Conservation (phyloP, 345 rosid genomes). For the Garcia nutans region DNA sequence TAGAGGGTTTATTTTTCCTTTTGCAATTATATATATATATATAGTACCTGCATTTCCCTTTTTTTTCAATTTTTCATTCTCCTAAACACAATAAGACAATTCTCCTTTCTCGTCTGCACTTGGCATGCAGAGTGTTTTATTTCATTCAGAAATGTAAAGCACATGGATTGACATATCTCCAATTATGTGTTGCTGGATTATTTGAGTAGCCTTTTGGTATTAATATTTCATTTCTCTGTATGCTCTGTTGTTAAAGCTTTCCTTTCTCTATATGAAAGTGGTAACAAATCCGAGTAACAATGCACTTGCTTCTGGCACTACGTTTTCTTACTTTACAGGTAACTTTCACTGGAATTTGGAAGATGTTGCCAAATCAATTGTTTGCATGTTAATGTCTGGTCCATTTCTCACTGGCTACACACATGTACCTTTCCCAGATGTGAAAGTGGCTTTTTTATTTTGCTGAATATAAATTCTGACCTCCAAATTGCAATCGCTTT, state of each 20-base stretch:
- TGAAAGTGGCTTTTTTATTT: conserved; percentile 11
- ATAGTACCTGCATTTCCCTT: neutral
- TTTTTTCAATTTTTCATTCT: neutral
- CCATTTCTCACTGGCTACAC: conserved; percentile 97
- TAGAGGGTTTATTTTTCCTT: neutral
- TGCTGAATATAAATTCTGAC: conserved; percentile 19
- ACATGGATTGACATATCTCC: neutral
- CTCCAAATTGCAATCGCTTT: conserved; percentile 15
- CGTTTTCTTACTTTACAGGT: conserved; percentile 48
- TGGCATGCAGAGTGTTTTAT: neutral
- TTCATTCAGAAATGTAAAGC: no score
- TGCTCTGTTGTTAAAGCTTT: neutral
- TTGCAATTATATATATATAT: neutral
- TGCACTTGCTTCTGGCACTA: conserved; percentile 12
- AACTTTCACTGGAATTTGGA: conserved; percentile 93
- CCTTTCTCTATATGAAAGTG: neutral
- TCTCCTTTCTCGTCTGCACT: neutral
- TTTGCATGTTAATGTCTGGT: conserved; percentile 96
- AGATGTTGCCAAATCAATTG: conserved; percentile 85
- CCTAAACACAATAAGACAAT: neutral
- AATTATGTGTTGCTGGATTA: neutral
- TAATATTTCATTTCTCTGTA: neutral
- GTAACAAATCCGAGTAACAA: neutral
- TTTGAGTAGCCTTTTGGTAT: neutral
- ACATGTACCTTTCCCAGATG: conserved; percentile 49